Conservation (phyloP, 768 basidiomycete species). For the Gyrodon lividus region DNA sequence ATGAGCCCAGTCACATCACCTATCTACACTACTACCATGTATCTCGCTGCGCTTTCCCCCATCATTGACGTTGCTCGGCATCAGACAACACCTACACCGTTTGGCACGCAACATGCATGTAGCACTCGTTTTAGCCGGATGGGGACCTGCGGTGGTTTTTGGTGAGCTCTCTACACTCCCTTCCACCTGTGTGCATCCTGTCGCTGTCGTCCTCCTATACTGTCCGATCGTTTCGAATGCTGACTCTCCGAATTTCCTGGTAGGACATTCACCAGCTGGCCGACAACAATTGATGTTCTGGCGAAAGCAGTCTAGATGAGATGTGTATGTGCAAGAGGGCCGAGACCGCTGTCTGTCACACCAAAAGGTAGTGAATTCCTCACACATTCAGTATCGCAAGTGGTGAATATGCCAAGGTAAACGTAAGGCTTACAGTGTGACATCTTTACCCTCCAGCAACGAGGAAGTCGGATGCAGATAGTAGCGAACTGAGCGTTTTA, state of each 20-base stretch:
- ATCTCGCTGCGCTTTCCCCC: conserved; percentile 49
- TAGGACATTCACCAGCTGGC: conserved; percentile 39
- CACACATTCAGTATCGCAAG: no score
- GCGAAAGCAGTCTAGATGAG: conserved; percentile 17
- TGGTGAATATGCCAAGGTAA: no score
- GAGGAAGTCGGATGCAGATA: no score
- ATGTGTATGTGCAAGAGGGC: no score
- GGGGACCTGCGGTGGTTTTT: conserved; percentile 58
- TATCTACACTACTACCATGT: conserved; percentile 29
- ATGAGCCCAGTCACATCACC: conserved; percentile 16
- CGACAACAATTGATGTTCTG: conserved; percentile 40
- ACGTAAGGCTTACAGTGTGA: no score
- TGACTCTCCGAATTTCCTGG: conserved; percentile 3
- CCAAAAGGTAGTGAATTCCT: no score
- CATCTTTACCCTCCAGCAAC: background rate
- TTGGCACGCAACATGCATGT: conserved; percentile 69
- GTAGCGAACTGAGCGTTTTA: no score
- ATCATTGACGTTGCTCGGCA: conserved; percentile 47
- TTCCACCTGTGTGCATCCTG: no score
- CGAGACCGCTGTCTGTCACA: no score
- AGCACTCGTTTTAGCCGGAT: conserved; percentile 54
- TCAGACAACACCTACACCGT: conserved; percentile 43
- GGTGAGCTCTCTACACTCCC: conserved; percentile 33
- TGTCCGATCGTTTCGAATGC: background rate
- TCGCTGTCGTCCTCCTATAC: background rate